Conservation (phyloP, 257 asterid species). For the Lycium barbarum region DNA sequence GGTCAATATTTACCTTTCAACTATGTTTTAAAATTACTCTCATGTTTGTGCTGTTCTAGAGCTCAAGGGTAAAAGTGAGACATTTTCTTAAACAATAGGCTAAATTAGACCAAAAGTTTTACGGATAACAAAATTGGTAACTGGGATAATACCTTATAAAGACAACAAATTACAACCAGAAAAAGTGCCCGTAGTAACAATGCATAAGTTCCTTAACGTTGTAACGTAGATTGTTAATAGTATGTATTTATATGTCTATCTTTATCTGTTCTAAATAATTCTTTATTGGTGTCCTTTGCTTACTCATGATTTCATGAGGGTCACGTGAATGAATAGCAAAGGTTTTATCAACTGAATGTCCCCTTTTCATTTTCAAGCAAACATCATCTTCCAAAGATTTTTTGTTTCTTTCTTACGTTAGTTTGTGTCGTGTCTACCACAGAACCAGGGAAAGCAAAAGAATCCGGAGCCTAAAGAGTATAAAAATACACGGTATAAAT, state of each 20-base stretch:
- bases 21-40: background rate
- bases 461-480: no score
- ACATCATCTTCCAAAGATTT: constrained; percentile 2
- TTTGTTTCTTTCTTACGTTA: constrained; percentile 27
- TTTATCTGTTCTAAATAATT: constrained; percentile 33
- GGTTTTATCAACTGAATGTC: constrained; percentile 3
- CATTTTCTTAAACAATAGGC: no score
- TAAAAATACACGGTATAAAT: no score
- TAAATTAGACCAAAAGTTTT: no score
- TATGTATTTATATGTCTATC: background rate
- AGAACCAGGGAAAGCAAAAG: background rate
- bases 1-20: background rate
- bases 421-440: constrained; percentile 19
- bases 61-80: background rate
- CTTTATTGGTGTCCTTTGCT: constrained; percentile 33
- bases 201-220: background rate
- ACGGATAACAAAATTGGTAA: background rate
- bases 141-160: background rate
- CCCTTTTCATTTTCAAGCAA: constrained; percentile 17
- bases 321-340: constrained; percentile 26
- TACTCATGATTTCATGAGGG: constrained; percentile 33
- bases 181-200: background rate
- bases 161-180: background rate
- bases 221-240: no score
- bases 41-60: no score